phyloP scores from a whole-genome alignment of 768 basidiomycete genomes.

The Tricholoma sp. region DNA sequence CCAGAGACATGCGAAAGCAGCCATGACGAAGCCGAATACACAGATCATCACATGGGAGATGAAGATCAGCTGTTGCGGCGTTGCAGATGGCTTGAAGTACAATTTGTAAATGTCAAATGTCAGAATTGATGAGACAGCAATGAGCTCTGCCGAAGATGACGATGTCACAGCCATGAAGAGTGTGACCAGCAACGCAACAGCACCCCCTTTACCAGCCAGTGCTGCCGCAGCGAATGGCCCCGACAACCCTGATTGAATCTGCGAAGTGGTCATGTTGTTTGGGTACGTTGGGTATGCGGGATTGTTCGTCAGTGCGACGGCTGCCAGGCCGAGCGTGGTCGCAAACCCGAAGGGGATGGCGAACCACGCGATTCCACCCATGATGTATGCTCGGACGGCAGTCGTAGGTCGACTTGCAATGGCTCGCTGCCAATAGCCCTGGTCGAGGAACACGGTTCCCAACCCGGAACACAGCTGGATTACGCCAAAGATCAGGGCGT shows the following conservation, averaged over 20 bases:
- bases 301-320: constrained; percentile 32
- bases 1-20: no score
- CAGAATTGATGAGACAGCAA: no score
- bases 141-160: no score
- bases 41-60: no score
- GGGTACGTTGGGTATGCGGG: constrained; percentile 52
- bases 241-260: constrained; percentile 39
- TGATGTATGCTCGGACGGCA: constrained; percentile 16
- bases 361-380: constrained; percentile 53
- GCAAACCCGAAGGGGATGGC: constrained; percentile 50
- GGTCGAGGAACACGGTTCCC: constrained; percentile 46
- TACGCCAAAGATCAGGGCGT: constrained; percentile 38
- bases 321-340: constrained; percentile 41
- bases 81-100: no score
- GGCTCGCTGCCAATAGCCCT: constrained; percentile 55
- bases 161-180: no score
- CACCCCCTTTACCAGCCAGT: constrained; percentile 41
- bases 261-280: constrained; percentile 30
- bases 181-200: constrained; percentile 21
- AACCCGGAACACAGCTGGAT: constrained; percentile 36
- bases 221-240: constrained; percentile 42
- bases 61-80: no score
- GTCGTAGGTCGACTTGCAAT: constrained; percentile 47
- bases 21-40: no score
- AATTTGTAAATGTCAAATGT: no score